phyloP scores from a whole-genome alignment of 2,329 filamentous ascomycete genomes.

The Fusarium sp. region DNA sequence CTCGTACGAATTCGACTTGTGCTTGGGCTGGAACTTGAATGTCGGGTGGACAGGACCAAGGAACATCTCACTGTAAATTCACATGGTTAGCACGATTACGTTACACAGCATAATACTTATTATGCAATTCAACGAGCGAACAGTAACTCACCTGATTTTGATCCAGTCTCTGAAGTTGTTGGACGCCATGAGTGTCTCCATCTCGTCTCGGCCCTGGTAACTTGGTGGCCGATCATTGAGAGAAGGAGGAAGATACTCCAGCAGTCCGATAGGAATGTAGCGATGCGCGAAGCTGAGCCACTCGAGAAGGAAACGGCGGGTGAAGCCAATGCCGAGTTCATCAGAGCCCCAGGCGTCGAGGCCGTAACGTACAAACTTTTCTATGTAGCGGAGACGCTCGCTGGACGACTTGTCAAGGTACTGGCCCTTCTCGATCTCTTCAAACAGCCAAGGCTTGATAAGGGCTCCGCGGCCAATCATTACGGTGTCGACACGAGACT shows the following conservation, averaged over 20 bases:
- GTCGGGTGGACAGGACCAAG: slow-evolving; percentile 88
- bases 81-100: slow-evolving; percentile 26
- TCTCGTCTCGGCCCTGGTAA: slow-evolving; percentile 85
- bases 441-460: slow-evolving; percentile 98
- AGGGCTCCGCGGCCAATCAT: slow-evolving; percentile 98
- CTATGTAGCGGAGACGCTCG: slow-evolving; percentile 86
- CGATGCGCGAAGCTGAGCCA: slow-evolving; percentile 94
- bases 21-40: slow-evolving; percentile 96
- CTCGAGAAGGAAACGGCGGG: slow-evolving; percentile 91
- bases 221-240: slow-evolving; percentile 91
- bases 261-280: slow-evolving; percentile 89
- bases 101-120: background rate
- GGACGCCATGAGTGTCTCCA: slow-evolving; percentile 94
- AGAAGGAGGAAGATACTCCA: slow-evolving; percentile 88
- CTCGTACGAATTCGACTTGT: slow-evolving; percentile 94
- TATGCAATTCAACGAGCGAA: background rate
- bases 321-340: slow-evolving; percentile 91
- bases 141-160: slow-evolving; percentile 84
- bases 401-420: slow-evolving; percentile 95
- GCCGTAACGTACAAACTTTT: slow-evolving; percentile 90
- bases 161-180: slow-evolving; percentile 98
- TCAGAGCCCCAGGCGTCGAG: slow-evolving; percentile 96
- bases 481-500: slow-evolving; percentile 87
- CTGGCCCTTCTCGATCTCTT: slow-evolving; percentile 91
- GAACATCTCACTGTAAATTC: slow-evolving; percentile 86